These are phyloP conservation scores for Blastobotrys arbuscula DNA, from an alignment of 1,139 yeast species.

Conservation along the genomic window DNA sequence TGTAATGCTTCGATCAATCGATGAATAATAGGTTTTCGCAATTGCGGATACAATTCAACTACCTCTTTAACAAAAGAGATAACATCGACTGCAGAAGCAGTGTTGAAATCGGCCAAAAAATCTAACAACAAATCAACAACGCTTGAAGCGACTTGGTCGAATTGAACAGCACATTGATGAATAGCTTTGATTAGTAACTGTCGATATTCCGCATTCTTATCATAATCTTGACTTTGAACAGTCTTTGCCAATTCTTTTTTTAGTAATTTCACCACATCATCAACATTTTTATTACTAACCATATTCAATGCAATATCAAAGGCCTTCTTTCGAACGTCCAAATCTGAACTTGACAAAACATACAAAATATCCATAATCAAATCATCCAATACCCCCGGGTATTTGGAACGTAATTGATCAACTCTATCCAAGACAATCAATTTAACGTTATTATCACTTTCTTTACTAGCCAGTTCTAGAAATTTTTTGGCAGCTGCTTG, in stretches of 20 bases:
- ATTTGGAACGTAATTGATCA: slow-evolving; percentile 62
- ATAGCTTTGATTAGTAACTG: slow-evolving; percentile 84
- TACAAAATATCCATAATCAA: slow-evolving; percentile 81
- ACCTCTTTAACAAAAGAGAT: slow-evolving; percentile 88
- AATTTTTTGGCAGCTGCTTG: slow-evolving; percentile 78
- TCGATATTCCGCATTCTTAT: slow-evolving; percentile 79
- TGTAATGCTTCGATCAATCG: slow-evolving; percentile 62
- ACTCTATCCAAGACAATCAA: slow-evolving; percentile 86
- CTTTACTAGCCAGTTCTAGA: slow-evolving; percentile 83
- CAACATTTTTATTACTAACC: slow-evolving; percentile 84
- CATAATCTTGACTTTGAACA: slow-evolving; percentile 50
- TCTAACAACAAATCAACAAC: slow-evolving; percentile 87
- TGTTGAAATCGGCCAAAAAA: slow-evolving; percentile 76
- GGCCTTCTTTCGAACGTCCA: slow-evolving; percentile 87
- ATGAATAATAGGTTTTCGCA: slow-evolving; percentile 60
- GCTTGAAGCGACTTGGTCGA: slow-evolving; percentile 84
- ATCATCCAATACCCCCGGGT: slow-evolving; percentile 84
- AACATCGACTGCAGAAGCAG: slow-evolving; percentile 85
- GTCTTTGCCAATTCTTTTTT: slow-evolving; percentile 87
- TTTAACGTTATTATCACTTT: slow-evolving; percentile 89
- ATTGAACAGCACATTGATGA: slow-evolving; percentile 82
- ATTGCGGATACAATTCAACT: slow-evolving; percentile 82
- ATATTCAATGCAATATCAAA: slow-evolving; percentile 74
- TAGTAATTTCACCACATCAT: slow-evolving; percentile 84
- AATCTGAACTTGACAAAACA: slow-evolving; percentile 78